Percentiles rank a stretch among this genome's conserved stretches.
Conservation (phyloP, 352 stramenopile genomes). For the Phytophthora pseudosyringae region DNA sequence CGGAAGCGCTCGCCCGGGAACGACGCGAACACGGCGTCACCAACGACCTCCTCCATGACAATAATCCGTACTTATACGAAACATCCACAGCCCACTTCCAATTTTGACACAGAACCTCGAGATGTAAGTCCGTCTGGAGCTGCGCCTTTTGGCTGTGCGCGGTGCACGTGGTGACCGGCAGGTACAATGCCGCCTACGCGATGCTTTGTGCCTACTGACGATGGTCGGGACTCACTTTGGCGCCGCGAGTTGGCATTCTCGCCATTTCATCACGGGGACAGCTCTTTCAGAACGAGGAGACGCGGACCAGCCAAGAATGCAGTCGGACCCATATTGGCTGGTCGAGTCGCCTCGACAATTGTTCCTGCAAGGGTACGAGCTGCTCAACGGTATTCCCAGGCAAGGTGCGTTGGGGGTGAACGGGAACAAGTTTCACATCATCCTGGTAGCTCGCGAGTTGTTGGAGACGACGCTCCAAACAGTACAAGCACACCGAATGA, state of each 20-base stretch:
- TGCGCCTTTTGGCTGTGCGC: neutral
- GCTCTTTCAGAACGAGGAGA: neutral
- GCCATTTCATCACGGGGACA: neutral
- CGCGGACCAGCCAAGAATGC: neutral
- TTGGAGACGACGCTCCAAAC: slow-evolving; percentile 40
- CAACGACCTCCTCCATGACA: slow-evolving; percentile 27
- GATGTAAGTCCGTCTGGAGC: neutral
- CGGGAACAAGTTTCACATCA: slow-evolving; percentile 24
- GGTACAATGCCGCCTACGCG: neutral
- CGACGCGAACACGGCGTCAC: slow-evolving; percentile 17
- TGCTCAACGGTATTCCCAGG: slow-evolving; percentile 5
- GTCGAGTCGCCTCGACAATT: neutral
- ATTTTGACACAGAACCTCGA: too few species aligned
- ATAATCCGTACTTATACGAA: neutral
- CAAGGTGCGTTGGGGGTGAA: slow-evolving; percentile 29
- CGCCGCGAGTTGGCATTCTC: neutral
- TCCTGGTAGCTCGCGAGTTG: slow-evolving; percentile 25
- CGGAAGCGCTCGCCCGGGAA: slow-evolving; percentile 27
- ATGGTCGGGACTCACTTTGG: neutral
- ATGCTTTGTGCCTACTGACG: neutral
- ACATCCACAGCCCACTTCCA: too few species aligned
- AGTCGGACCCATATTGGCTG: neutral
- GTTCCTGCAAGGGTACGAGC: slow-evolving; percentile 1
- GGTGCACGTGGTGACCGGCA: neutral
- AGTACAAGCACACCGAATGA: slow-evolving; percentile 44